A percentile compares a stretch with the other conserved stretches of the same genome.
Conservation (phyloP, 371 early-diverging fungal genomes). For the Choanephora cucurbitarum region DNA sequence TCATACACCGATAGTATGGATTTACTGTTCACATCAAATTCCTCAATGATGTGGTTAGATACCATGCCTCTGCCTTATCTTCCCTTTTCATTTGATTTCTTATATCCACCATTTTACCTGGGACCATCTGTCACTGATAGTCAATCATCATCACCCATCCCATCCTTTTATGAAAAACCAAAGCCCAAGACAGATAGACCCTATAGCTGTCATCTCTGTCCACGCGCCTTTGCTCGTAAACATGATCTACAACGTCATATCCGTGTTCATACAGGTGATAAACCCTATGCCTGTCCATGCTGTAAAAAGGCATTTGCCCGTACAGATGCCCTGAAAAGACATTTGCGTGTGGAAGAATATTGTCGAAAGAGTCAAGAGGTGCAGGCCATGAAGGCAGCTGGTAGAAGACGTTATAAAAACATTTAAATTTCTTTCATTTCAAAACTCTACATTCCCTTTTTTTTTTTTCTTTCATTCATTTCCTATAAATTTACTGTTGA, state of each 20-base stretch:
- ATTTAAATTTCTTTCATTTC: constrained; percentile 14
- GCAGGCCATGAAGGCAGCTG: constrained; percentile 42
- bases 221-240: constrained; percentile 58
- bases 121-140: not conserved
- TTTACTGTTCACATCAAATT: not conserved
- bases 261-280: constrained; percentile 68
- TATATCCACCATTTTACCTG: not conserved
- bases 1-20: not conserved
- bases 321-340: constrained; percentile 67
- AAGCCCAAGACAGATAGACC: constrained; percentile 8
- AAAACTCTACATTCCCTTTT: too few relatives aligned
- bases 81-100: not conserved
- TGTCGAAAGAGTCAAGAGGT: constrained; percentile 54
- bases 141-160: not conserved
- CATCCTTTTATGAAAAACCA: not conserved
- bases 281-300: constrained; percentile 60
- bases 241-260: constrained; percentile 71
- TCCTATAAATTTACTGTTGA: constrained; percentile 10
- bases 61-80: too few relatives aligned
- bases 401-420: constrained; percentile 36
- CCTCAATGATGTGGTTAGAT: not conserved
- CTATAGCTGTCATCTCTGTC: constrained; percentile 17
- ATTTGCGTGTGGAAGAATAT: constrained; percentile 59
- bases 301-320: constrained; percentile 70
- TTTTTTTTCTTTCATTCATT: not conserved